Percentiles rank a stretch among this genome's conserved stretches.
These are phyloP conservation scores for Sporothrix euskadiensis DNA, from an alignment of 2,329 filamentous ascomycete species.

Conservation along the genomic window DNA sequence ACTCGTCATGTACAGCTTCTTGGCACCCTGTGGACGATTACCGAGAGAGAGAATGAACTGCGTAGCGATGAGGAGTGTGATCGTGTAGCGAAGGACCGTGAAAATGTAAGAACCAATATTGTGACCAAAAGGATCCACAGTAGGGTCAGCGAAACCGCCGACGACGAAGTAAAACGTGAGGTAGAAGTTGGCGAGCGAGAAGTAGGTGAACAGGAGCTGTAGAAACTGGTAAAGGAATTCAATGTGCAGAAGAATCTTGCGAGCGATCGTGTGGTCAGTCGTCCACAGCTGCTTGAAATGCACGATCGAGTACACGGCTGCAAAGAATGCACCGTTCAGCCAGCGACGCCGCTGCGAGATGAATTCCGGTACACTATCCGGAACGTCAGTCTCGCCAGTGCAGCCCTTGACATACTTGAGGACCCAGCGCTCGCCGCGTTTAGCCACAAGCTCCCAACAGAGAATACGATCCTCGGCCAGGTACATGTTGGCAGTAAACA, in stretches of 20 bases:
- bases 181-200: constrained; percentile 98
- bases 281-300: constrained; percentile 91
- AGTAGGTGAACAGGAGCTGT: constrained; percentile 92
- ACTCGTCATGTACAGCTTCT: constrained; percentile 81
- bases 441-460: constrained; percentile 96
- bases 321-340: constrained; percentile 99
- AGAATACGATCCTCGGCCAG: constrained; percentile 97
- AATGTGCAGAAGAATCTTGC: constrained; percentile 89
- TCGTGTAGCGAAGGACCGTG: constrained; percentile 78
- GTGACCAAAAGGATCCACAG: constrained; percentile 88
- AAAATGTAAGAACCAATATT: constrained; percentile 83
- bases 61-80: constrained; percentile 82
- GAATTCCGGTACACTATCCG: constrained; percentile 94
- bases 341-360: constrained; percentile 94
- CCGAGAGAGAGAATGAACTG: constrained; percentile 97
- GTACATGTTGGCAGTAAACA: constrained; percentile 99
- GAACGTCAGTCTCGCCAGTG: constrained; percentile 96
- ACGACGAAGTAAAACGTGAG: constrained; percentile 98
- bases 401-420: constrained; percentile 97
- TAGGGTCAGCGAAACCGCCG: constrained; percentile 77
- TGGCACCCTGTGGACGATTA: constrained; percentile 92
- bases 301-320: constrained; percentile 93
- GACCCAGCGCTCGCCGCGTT: constrained; percentile 92
- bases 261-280: constrained; percentile 85
- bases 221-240: constrained; percentile 96